Conservation (phyloP, 2,329 filamentous ascomycete genomes). For the Ceratocystiopsis sp. region DNA sequence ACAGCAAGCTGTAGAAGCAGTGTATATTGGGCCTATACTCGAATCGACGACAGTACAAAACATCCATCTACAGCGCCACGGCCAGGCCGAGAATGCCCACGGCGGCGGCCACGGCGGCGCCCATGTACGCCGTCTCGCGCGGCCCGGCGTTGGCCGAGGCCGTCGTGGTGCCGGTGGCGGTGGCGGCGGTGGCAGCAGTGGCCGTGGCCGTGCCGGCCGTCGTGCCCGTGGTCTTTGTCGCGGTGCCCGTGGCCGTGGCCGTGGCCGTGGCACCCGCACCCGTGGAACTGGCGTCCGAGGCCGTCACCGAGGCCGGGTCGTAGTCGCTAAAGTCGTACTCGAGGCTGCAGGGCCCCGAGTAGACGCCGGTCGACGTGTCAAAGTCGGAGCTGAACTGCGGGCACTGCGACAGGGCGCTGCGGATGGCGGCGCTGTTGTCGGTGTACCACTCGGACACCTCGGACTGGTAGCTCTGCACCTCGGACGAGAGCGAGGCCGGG, state of each 20-base stretch:
- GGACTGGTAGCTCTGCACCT: constrained; percentile 10
- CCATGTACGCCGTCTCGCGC: constrained; percentile 1
- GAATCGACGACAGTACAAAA: too few species aligned
- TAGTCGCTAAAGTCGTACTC: neutral
- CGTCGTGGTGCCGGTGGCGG: neutral
- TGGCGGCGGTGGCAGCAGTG: neutral
- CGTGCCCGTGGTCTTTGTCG: neutral
- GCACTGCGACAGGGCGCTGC: constrained; percentile 13
- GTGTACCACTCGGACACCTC: constrained; percentile 12
- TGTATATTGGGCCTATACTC: too few species aligned
- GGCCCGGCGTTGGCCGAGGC: constrained; percentile 2
- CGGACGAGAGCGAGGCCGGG: constrained; percentile 10
- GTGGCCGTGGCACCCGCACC: too few species aligned
- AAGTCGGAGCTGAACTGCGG: constrained; percentile 7
- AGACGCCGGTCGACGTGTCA: too few species aligned
- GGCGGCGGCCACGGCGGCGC: constrained; percentile 1
- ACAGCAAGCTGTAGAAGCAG: constrained; percentile 36
- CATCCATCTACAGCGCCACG: constrained; percentile 1
- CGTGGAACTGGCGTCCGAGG: too few species aligned
- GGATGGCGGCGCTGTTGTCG: constrained; percentile 9
- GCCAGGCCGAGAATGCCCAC: constrained; percentile 1
- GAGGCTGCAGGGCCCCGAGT: constrained; percentile 3
- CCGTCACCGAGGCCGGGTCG: neutral
- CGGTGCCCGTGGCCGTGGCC: neutral
- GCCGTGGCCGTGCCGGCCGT: neutral